Conservation (phyloP, 345 rosid genomes). For the Eucalyptus pumila region DNA sequence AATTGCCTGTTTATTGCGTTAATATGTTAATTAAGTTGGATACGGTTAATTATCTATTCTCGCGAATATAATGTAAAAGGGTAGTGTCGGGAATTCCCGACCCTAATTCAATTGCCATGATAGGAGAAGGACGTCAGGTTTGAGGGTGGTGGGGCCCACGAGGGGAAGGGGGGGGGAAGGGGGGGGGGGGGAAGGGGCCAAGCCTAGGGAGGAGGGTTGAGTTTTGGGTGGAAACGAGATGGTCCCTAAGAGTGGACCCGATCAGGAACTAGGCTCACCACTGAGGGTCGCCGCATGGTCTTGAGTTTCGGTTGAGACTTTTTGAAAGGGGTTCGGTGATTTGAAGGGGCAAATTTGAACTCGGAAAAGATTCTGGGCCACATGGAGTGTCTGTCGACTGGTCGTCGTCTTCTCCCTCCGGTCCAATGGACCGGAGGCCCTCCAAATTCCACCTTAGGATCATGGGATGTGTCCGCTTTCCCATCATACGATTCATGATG, state of each 20-base stretch:
- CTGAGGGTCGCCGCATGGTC: constrained; percentile 33
- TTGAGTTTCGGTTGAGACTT: background rate
- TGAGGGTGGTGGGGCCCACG: background rate
- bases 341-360: background rate
- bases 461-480: background rate
- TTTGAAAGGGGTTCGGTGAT: background rate
- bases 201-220: background rate
- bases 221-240: background rate
- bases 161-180: background rate
- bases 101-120: background rate
- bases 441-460: background rate
- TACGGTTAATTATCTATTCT: background rate
- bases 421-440: background rate
- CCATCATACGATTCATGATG: background rate
- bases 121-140: background rate
- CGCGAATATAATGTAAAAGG: background rate
- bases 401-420: background rate
- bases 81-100: background rate
- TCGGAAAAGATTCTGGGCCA: background rate
- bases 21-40: background rate
- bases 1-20: fast-evolving
- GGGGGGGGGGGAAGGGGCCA: no score
- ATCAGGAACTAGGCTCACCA: background rate
- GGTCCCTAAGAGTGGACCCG: background rate
- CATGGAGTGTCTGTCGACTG: background rate